Evolutionary conservation across 768 basidiomycete species (phyloP).

Genomic region (Boletus tomentosulus): DNA sequence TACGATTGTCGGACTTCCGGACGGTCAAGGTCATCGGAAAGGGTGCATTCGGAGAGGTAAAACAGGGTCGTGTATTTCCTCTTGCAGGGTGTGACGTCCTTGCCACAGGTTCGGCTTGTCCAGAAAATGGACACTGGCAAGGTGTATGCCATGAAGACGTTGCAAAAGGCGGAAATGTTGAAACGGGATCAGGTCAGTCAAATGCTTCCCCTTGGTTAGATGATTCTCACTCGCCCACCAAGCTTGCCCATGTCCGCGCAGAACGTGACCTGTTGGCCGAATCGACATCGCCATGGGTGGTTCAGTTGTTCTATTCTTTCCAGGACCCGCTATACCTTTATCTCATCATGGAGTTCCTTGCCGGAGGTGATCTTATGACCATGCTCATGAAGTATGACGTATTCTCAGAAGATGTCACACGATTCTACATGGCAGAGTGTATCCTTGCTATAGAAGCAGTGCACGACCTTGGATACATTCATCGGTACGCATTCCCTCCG

Average conservation of each 20-base stretch:
- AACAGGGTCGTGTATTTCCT: constrained; percentile 13
- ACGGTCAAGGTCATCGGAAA: constrained; percentile 99
- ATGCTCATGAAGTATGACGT: constrained; percentile 99
- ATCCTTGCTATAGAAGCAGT: constrained; percentile 97
- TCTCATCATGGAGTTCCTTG: constrained; percentile 91
- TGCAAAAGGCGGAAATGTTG: constrained; percentile 98
- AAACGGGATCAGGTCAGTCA: constrained; percentile 90
- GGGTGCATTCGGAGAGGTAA: constrained; percentile 95
- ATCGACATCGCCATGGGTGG: constrained; percentile 96
- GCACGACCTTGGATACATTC: constrained; percentile 97
- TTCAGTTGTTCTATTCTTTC: constrained; percentile 97
- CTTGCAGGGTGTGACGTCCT: constrained; percentile 2
- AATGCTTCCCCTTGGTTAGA: not conserved
- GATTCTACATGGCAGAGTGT: constrained; percentile 99
- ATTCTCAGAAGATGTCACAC: constrained; percentile 96
- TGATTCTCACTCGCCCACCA: constrained; percentile 8
- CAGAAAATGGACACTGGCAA: constrained; percentile 97
- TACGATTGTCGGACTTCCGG: constrained; percentile 88
- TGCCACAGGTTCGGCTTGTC: constrained; percentile 77
- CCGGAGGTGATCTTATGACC: constrained; percentile 98
- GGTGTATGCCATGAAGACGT: constrained; percentile 99
- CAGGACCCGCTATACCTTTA: constrained; percentile 95
- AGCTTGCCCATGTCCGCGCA: constrained; percentile 97
- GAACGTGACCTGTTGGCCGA: constrained; percentile 96
- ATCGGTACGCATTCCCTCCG: constrained; percentile 58